Base-by-base conservation (phyloP, 2,329 filamentous ascomycete species). In the Boeremia lycopersici region DNA sequence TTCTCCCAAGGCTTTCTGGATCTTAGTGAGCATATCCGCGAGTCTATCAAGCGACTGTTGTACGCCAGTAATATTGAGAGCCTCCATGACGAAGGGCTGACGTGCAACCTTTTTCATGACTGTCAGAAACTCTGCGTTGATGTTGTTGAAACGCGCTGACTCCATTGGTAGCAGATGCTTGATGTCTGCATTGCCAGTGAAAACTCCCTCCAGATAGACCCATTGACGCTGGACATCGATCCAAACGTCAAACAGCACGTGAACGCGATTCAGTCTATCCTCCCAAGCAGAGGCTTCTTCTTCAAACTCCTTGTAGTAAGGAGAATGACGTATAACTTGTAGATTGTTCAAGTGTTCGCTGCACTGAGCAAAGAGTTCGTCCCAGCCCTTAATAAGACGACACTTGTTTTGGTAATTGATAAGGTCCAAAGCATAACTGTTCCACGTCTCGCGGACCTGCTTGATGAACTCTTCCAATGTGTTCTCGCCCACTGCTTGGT, bases 71-170 rank as follows among this genome's bases (percentile, higher is more conserved):
- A 99, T 99, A 62, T 92, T 92, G 52, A 99, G 86, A 2, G 99
- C 93, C 73, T 99, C 96, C 40, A 99, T 84, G 6, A 99, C 91
- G 67, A 93, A 95, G 0, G 95, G 93, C 47, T 93, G 93, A 74
- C 96, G 96, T 78, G 96, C 93, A 39, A 98, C 95, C 76, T 98
- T 99, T 80, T 98, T 98, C 91, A 99, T 96, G 35, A 99, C 92
- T n/a, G 91, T 87, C 71, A 96, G 89, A 79, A 99, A 99, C 74
- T 99, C 93, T 59, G 92, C 96, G 78, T 99, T 99, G 82, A 99
- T 99, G 77, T 98, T 99, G 71, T 96, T 91, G 79, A 99, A 99
- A 53, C 95, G 88, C 10, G 91, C 93, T 1, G 95, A 97, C 74
- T 99, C 95, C 60, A 96, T 93, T 4, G 96, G 96, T 19, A 99